Percentiles rank a stretch among this genome's conserved stretches.
Evolutionary conservation across 176 grass and related monocot species (phyloP).

Genomic region (Carex parvula): DNA sequence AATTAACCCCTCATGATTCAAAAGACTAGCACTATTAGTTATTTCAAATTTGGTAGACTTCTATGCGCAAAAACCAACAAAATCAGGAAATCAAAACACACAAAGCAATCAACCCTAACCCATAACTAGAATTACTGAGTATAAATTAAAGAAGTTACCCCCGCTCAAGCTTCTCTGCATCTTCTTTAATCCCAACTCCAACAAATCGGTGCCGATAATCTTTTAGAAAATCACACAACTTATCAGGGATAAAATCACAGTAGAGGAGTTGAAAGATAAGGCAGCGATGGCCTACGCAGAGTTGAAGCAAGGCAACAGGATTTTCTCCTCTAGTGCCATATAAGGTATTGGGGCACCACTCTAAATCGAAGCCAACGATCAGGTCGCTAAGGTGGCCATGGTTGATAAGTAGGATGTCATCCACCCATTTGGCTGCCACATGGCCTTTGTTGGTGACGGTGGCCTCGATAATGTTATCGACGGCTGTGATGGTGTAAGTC

Average conservation of each 20-base stretch:
- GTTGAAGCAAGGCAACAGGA: conserved; percentile 42
- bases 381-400: conserved; percentile 17
- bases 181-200: conserved; percentile 27
- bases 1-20: no score
- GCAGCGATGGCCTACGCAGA: conserved; percentile 45
- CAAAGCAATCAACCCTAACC: no score
- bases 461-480: neutral
- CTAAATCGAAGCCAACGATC: conserved; percentile 33
- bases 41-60: no score
- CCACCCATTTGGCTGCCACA: neutral
- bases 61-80: no score
- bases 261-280: conserved; percentile 53
- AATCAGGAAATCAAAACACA: no score
- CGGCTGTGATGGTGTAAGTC: conserved; percentile 10
- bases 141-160: neutral
- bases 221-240: conserved; percentile 18
- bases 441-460: conserved; percentile 26
- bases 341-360: conserved; percentile 30
- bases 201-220: conserved; percentile 34
- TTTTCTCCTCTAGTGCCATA: neutral
- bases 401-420: conserved; percentile 14
- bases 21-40: no score
- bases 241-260: conserved; percentile 29
- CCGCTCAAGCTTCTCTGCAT: neutral
- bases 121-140: no score